Percentiles rank a stretch among this genome's conserved stretches.
These are phyloP conservation scores for Cicer cuneatum DNA, from an alignment of 306 rosid genomes.

Conservation along the genomic window DNA sequence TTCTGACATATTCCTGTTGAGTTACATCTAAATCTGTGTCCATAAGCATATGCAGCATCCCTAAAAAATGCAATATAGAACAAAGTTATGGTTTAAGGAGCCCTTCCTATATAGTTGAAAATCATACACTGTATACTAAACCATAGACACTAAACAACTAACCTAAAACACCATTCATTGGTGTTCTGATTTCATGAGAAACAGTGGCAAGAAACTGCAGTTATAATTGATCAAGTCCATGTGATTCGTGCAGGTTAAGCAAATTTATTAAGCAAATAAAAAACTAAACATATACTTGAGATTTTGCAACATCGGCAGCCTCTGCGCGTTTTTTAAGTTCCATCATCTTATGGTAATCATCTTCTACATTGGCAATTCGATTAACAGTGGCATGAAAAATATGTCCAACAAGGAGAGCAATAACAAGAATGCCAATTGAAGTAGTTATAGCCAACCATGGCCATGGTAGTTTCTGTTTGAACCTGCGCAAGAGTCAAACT, in stretches of 20 bases:
- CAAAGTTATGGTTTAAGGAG: slow-evolving; percentile 28
- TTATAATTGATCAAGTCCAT: not conserved
- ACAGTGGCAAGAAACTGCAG: slow-evolving; percentile 97
- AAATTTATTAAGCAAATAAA: no score
- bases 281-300: slow-evolving; percentile 68
- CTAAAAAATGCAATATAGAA: slow-evolving; percentile 59
- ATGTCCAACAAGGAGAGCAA: slow-evolving; percentile 81
- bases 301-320: slow-evolving; percentile 96
- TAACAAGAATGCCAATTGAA: slow-evolving; percentile 76
- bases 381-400: slow-evolving; percentile 85
- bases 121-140: not conserved
- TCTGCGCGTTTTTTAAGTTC: slow-evolving; percentile 87
- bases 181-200: slow-evolving; percentile 98
- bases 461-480: slow-evolving; percentile 91
- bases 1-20: slow-evolving; percentile 88
- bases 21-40: slow-evolving; percentile 92
- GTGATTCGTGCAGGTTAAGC: no score
- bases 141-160: slow-evolving; percentile 42
- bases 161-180: slow-evolving; percentile 99
- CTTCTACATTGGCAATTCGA: slow-evolving; percentile 89
- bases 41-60: slow-evolving; percentile 98
- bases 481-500: slow-evolving; percentile 61
- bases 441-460: slow-evolving; percentile 81
- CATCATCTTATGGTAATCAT: slow-evolving; percentile 73
- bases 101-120: not conserved